Percentiles rank a stretch among this genome's conserved stretches.
Conservation (phyloP, 129 eudicot genomes). For the Deinandra increscens region DNA sequence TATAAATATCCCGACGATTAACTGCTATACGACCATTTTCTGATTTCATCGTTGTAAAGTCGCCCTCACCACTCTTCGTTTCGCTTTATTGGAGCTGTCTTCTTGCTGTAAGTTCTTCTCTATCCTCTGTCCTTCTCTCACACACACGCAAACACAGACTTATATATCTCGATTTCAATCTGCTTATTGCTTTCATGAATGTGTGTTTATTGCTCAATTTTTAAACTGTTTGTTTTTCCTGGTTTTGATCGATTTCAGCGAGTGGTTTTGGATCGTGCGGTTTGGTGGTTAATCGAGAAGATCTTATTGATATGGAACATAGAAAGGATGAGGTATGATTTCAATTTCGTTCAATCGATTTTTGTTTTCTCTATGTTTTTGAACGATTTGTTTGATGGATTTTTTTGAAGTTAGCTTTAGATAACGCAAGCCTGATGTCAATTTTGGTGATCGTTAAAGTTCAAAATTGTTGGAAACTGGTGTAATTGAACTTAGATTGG, state of each 20-base stretch:
- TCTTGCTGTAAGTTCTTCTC: constrained; percentile 14
- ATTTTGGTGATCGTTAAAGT: background rate
- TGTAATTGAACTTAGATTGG: background rate
- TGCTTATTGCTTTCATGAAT: background rate
- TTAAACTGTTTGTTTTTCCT: background rate
- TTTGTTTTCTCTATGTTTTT: background rate
- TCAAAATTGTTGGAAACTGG: background rate
- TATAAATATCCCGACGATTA: background rate
- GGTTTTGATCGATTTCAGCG: background rate
- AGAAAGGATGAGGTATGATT: constrained; percentile 14
- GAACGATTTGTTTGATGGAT: background rate
- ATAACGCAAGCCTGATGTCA: background rate
- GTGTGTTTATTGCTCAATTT: background rate
- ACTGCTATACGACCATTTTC: background rate
- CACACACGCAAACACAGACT: background rate
- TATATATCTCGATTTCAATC: background rate
- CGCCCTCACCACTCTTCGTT: background rate
- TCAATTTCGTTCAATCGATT: background rate
- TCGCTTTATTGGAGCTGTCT: constrained; percentile 4
- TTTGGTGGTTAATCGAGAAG: background rate
- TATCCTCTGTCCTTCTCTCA: background rate
- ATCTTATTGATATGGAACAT: constrained; percentile 1
- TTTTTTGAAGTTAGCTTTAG: background rate
- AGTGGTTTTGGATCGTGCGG: background rate
- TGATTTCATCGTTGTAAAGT: background rate